Evolutionary conservation across 2,329 filamentous ascomycete genomes (phyloP), one percentile per base, ranked within the genome.

Genomic region (Paecilomyces dactylethromorphus): DNA sequence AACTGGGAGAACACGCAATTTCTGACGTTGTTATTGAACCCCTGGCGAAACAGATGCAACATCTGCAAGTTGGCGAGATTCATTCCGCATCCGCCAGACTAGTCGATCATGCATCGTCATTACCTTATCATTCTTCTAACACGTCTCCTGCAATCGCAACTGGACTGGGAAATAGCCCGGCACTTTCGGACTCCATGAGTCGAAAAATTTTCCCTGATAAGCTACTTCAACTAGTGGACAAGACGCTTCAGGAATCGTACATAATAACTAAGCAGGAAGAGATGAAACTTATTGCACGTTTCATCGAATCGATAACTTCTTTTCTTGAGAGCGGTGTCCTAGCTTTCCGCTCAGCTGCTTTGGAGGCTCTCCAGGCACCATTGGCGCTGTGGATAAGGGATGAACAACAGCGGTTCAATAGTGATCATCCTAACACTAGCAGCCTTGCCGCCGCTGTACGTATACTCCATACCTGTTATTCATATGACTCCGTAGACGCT

Each of bases 21-120:
- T 83, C 86, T 4, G 78, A 89, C 55, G 82, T 84, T 24, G 80
- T 91, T 1, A 78, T 92, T 45, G 91, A 95, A 61, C 88, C 88
- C 1, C 67, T 94, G 3, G 84, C 89, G 0, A 87, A 84, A 64
- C 67, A 73, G 1, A 64, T 88, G 3, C 65, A 78, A 39, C 56
- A 58, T 32, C 71, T 69, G 54, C 59, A 59, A 49, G 55, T 67
- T 15, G 61, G 68, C 3, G 62, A 69, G 33, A 66, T 68, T 3
- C 71, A 66, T 60, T 58, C 78, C 80, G 57, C 74, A 64, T 61
- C 64, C 69, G 66, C 63, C 39, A 66, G 66, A 15, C 63, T 76
- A 4, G 61, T 76, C 24, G 59, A 65, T 10, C 68, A 74, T 55
- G 72, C 71, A 39, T 64, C 77, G 33, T 71, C 79, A 13, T 64